Evolutionary conservation across 768 basidiomycete species (phyloP).

Genomic region (Boletus vermiculosoides): DNA sequence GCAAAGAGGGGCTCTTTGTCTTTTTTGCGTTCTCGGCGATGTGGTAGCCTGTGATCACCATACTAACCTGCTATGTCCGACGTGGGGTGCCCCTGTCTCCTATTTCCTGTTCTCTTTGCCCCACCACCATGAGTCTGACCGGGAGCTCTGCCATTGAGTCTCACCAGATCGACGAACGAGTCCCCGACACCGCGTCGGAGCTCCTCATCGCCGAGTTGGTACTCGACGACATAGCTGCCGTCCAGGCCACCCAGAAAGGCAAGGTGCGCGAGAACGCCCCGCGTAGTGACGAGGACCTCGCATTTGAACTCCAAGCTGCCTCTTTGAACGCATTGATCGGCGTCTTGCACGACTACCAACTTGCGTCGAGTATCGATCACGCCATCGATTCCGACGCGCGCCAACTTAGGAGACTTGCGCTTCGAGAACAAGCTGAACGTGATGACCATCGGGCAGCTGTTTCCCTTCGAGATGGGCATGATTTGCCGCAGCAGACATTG

Average conservation of each 20-base stretch:
- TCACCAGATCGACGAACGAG: slow-evolving; percentile 1
- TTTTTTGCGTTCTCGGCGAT: too few species aligned
- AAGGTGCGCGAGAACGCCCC: slow-evolving; percentile 32
- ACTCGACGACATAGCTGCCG: slow-evolving; percentile 41
- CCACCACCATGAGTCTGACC: slow-evolving; percentile 4
- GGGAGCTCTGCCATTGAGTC: slow-evolving; percentile 15
- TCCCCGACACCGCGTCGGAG: slow-evolving; percentile 36
- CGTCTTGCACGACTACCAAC: slow-evolving; percentile 35
- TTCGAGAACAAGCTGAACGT: slow-evolving; percentile 37
- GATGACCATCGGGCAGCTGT: slow-evolving; percentile 45
- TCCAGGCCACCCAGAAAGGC: slow-evolving; percentile 39
- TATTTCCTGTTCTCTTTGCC: neutral
- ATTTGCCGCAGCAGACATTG: slow-evolving; percentile 17
- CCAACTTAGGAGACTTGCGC: slow-evolving; percentile 31
- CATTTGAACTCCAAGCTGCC: slow-evolving; percentile 42
- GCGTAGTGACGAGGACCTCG: slow-evolving; percentile 45
- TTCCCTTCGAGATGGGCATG: slow-evolving; percentile 33
- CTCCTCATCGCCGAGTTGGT: slow-evolving; percentile 41
- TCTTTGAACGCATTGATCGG: slow-evolving; percentile 32
- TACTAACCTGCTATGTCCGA: too few species aligned
- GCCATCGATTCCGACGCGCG: slow-evolving; percentile 38
- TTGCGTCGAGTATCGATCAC: slow-evolving; percentile 43
- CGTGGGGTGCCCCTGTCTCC: too few species aligned
- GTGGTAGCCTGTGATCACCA: too few species aligned
- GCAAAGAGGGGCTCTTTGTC: too few species aligned